Evolutionary conservation across 331 rosid species (phyloP).

Genomic region (Acacia concinna): DNA sequence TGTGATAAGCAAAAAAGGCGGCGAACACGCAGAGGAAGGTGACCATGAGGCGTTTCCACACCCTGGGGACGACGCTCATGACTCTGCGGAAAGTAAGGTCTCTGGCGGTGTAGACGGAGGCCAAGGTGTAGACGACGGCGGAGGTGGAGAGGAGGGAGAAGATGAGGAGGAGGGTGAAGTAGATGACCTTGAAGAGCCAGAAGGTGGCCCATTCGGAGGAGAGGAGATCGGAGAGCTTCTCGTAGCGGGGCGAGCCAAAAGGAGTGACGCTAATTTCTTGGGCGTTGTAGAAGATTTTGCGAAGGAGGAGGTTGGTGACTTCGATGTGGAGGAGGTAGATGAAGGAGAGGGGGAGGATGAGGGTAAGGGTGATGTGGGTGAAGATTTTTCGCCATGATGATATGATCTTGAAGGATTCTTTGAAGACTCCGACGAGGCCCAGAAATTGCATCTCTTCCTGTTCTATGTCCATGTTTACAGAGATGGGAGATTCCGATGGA

Average conservation of each 20-base stretch:
- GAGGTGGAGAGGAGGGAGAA: constrained; percentile 82
- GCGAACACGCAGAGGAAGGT: constrained; percentile 60
- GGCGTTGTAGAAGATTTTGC: constrained; percentile 38
- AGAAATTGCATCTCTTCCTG: constrained; percentile 75
- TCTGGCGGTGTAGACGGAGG: constrained; percentile 58
- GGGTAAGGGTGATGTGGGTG: constrained; percentile 57
- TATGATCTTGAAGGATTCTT: constrained; percentile 63
- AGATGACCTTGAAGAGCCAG: constrained; percentile 51
- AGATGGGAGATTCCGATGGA: neutral
- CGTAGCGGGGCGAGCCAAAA: constrained; percentile 29
- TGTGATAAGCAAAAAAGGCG: constrained; percentile 42
- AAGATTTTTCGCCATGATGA: constrained; percentile 55
- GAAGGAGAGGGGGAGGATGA: constrained; percentile 78
- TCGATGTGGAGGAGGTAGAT: constrained; percentile 61
- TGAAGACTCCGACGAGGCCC: constrained; percentile 51
- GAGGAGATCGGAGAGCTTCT: constrained; percentile 38
- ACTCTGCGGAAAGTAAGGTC: constrained; percentile 53
- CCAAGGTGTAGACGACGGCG: constrained; percentile 82
- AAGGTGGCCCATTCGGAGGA: constrained; percentile 47
- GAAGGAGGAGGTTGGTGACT: constrained; percentile 49
- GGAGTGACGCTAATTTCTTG: constrained; percentile 18
- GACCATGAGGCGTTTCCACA: constrained; percentile 76
- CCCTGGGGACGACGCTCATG: constrained; percentile 73
- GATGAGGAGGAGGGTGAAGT: constrained; percentile 55
- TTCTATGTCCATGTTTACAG: constrained; percentile 58